Conservation (phyloP, 305 asterid species). For the Withania somnifera region DNA sequence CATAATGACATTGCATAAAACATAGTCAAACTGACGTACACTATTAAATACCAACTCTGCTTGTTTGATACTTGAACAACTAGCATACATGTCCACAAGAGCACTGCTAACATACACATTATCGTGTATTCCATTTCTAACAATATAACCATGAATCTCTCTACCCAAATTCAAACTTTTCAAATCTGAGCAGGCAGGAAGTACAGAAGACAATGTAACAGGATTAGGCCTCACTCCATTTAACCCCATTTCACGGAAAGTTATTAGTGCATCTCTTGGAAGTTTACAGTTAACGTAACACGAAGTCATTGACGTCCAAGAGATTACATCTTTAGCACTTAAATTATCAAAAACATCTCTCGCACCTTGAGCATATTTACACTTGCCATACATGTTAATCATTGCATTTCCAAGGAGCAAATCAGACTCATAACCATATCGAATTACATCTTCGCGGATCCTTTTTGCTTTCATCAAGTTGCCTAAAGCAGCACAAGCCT, state of each 20-base stretch:
- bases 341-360: conserved; percentile 32
- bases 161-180: conserved; percentile 37
- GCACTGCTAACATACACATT: conserved; percentile 55
- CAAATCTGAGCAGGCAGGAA: conserved; percentile 63
- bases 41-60: conserved; percentile 41
- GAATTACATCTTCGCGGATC: conserved; percentile 34
- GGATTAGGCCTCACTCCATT: conserved; percentile 35
- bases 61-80: conserved; percentile 39
- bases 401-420: conserved; percentile 51
- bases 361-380: conserved; percentile 42
- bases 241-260: conserved; percentile 39
- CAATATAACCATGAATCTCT: conserved; percentile 41
- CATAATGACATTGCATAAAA: conserved; percentile 46
- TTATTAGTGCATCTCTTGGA: conserved; percentile 25
- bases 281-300: conserved; percentile 48
- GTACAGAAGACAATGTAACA: conserved; percentile 45
- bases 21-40: conserved; percentile 30
- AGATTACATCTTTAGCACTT: conserved; percentile 41
- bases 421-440: conserved; percentile 27
- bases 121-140: conserved; percentile 41
- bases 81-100: conserved; percentile 59
- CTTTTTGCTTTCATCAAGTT: conserved; percentile 24
- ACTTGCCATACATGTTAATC: conserved; percentile 61
- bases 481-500: conserved; percentile 12
- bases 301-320: conserved; percentile 65